Evolutionary conservation across 2,329 filamentous ascomycete species (phyloP).

Genomic region (Cadophora sp.): DNA sequence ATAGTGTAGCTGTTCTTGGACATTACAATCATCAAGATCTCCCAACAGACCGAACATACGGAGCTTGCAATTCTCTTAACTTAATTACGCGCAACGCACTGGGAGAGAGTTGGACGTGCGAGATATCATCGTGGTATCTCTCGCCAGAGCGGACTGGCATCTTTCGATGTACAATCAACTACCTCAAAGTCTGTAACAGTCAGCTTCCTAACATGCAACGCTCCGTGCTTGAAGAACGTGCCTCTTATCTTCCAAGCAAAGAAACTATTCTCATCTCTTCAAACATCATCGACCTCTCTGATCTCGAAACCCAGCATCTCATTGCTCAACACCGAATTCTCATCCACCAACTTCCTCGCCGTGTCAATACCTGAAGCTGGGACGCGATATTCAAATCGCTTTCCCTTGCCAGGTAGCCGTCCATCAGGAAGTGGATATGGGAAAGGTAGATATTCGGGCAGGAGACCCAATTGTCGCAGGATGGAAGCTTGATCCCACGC

Average conservation of each 20-base stretch:
- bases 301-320: constrained; percentile 51
- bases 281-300: constrained; percentile 42
- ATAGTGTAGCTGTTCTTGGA: too few relatives aligned
- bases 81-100: too few relatives aligned
- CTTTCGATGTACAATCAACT: too few relatives aligned
- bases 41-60: too few relatives aligned
- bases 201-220: too few relatives aligned
- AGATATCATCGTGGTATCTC: too few relatives aligned
- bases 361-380: constrained; percentile 65
- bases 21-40: too few relatives aligned
- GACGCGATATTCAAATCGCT: constrained; percentile 61
- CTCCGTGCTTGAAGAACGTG: too few relatives aligned
- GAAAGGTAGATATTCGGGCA: constrained; percentile 48
- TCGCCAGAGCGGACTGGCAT: too few relatives aligned
- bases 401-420: constrained; percentile 42
- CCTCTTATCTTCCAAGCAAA: neutral
- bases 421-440: constrained; percentile 55
- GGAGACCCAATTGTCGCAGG: constrained; percentile 64
- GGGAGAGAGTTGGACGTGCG: too few relatives aligned
- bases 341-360: constrained; percentile 54
- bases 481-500: constrained; percentile 72
- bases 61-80: too few relatives aligned
- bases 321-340: constrained; percentile 61
- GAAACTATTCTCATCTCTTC: neutral
- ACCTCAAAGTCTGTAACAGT: too few relatives aligned